Evolutionary conservation across 1,139 yeast species (phyloP).

Genomic region (Sugiyamaella castrensis): DNA sequence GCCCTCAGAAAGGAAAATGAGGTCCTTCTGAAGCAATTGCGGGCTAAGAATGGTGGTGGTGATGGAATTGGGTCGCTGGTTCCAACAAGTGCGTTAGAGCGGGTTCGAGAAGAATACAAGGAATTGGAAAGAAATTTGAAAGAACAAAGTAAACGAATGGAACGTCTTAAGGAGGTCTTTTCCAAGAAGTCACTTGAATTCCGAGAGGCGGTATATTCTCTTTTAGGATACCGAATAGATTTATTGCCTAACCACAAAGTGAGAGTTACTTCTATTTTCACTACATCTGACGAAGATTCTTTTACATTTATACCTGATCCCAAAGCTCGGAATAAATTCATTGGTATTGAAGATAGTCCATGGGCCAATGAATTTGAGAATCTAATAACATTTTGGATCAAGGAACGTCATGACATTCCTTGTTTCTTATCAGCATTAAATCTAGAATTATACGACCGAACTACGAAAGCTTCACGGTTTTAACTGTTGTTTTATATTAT

Average conservation of each 20-base stretch:
- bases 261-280: constrained; percentile 59
- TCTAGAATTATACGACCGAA: constrained; percentile 55
- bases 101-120: constrained; percentile 56
- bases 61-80: constrained; percentile 31
- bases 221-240: constrained; percentile 74
- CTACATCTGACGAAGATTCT: constrained; percentile 35
- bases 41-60: constrained; percentile 18
- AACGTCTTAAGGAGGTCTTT: constrained; percentile 61
- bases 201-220: constrained; percentile 61
- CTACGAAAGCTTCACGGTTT: constrained; percentile 28
- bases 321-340: constrained; percentile 33
- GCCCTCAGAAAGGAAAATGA: constrained; percentile 58
- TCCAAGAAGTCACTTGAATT: constrained; percentile 73
- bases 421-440: constrained; percentile 78
- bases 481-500: constrained; percentile 2
- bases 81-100: constrained; percentile 64
- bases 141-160: constrained; percentile 54
- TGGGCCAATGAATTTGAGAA: constrained; percentile 53
- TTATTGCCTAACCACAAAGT: constrained; percentile 66
- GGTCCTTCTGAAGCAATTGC: constrained; percentile 43
- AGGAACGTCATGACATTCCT: constrained; percentile 67
- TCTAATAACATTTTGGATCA: constrained; percentile 63
- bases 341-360: constrained; percentile 34
- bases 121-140: constrained; percentile 50
- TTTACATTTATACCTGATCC: constrained; percentile 41